Conservation (phyloP, 345 rosid species). For the Bretschneidera sinensis region DNA sequence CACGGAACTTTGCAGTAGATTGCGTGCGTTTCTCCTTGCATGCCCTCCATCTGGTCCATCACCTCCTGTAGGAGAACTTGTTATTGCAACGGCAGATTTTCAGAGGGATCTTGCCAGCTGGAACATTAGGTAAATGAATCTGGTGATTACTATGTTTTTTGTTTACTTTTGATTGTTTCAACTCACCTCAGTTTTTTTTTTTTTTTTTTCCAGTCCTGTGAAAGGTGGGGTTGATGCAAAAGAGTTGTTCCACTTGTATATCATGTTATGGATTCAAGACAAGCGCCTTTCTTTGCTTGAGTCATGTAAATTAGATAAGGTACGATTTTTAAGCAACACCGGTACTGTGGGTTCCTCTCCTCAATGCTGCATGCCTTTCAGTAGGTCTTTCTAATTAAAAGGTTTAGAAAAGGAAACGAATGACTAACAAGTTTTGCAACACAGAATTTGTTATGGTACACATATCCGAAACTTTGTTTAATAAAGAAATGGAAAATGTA, state of each 20-base stretch:
- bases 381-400: neutral
- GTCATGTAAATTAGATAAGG: conserved; percentile 96
- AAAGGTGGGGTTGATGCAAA: conserved; percentile 98
- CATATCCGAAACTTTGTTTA: conserved; percentile 1
- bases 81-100: conserved; percentile 92
- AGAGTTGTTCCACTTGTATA: conserved; percentile 87
- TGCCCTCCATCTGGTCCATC: conserved; percentile 98
- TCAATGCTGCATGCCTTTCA: too few relatives aligned
- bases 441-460: neutral
- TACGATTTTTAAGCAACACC: conserved; percentile 18
- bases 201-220: conserved; percentile 50
- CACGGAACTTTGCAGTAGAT: conserved; percentile 81
- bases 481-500: too few relatives aligned
- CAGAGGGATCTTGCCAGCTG: conserved; percentile 87
- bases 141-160: conserved; percentile 7
- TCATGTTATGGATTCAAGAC: conserved; percentile 97
- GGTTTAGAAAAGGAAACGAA: conserved; percentile 7
- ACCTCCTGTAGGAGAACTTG: conserved; percentile 83
- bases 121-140: conserved; percentile 57
- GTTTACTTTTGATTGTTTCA: conserved; percentile 7
- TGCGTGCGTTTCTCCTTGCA: conserved; percentile 81
- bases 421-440: neutral
- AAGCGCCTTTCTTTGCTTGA: conserved; percentile 82
- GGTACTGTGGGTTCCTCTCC: too few relatives aligned
- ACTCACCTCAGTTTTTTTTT: conserved; percentile 10